A percentile compares a stretch with the other conserved stretches of the same genome.
Evolutionary conservation across 768 basidiomycete species (phyloP).

Genomic region (Boletus rex-veris): DNA sequence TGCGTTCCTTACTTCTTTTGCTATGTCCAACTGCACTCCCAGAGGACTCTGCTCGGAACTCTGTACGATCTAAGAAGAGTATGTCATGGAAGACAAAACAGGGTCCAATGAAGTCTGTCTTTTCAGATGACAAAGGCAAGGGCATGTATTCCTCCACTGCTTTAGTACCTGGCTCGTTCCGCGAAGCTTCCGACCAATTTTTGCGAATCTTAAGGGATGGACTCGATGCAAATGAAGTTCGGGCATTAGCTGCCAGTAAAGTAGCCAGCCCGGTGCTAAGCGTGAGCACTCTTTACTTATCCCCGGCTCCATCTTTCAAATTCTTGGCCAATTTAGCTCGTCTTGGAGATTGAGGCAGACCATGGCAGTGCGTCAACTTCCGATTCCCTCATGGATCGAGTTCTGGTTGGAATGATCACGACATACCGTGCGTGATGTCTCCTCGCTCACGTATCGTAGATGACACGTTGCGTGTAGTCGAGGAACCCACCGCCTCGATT

Average conservation of each 20-base stretch:
- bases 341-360: constrained; percentile 80
- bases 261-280: constrained; percentile 76
- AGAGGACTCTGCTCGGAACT: constrained; percentile 35
- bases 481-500: constrained; percentile 33
- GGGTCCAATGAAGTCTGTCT: constrained; percentile 77
- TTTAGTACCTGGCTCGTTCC: constrained; percentile 48
- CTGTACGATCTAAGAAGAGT: constrained; percentile 82
- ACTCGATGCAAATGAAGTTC: constrained; percentile 66
- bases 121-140: constrained; percentile 45
- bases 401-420: constrained; percentile 73
- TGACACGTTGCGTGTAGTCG: constrained; percentile 31
- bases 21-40: constrained; percentile 60
- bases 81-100: constrained; percentile 78
- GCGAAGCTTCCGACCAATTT: constrained; percentile 40
- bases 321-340: constrained; percentile 47
- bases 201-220: constrained; percentile 50
- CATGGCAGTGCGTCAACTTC: constrained; percentile 52
- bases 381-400: constrained; percentile 77
- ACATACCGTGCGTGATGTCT: constrained; percentile 48
- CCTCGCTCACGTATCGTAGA: neutral
- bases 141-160: constrained; percentile 25
- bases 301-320: constrained; percentile 6
- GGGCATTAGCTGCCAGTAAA: constrained; percentile 71
- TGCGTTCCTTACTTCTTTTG: constrained; percentile 75
- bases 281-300: constrained; percentile 38